phyloP scores from a whole-genome alignment of 345 rosid genomes.

The Salix dunnii region DNA sequence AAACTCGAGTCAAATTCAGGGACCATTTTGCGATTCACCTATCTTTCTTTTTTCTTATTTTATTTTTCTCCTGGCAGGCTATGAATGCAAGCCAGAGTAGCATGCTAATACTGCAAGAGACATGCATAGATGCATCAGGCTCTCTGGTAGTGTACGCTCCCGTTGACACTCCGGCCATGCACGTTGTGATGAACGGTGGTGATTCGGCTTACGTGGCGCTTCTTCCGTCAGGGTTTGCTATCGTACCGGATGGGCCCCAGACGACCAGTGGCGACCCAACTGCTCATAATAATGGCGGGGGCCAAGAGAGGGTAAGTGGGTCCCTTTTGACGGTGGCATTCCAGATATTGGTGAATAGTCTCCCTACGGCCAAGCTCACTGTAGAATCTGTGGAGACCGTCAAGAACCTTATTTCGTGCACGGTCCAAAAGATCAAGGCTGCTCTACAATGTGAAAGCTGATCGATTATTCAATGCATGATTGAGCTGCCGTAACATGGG shows the following conservation, averaged over 20 bases:
- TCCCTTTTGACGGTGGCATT: conserved; percentile 93
- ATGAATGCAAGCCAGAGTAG: conserved; percentile 88
- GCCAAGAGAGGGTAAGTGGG: conserved; percentile 56
- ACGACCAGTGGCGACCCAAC: conserved; percentile 20
- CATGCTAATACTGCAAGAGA: conserved; percentile 94
- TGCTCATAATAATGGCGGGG: conserved; percentile 18
- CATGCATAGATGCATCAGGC: conserved; percentile 88
- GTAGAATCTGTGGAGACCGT: conserved; percentile 98
- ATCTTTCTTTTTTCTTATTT: neutral
- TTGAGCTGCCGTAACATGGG: neutral
- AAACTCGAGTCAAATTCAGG: neutral
- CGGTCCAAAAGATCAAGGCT: conserved; percentile 85
- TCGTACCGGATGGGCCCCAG: conserved; percentile 58
- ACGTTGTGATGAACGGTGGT: conserved; percentile 89
- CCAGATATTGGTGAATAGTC: conserved; percentile 89
- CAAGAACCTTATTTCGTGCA: conserved; percentile 84
- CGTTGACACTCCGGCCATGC: conserved; percentile 95
- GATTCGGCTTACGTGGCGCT: conserved; percentile 94
- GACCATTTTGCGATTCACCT: neutral
- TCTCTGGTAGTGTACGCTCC: conserved; percentile 99
- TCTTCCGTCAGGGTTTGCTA: conserved; percentile 87
- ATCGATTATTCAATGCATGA: conserved; percentile 14
- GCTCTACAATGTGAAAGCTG: conserved; percentile 76
- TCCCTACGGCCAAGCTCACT: conserved; percentile 89
- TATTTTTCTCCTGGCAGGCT: conserved; percentile 42